Percentiles rank a stretch among this genome's conserved stretches.
phyloP scores from a whole-genome alignment of 441 rosid species.

The Adansonia madagascariensis region DNA sequence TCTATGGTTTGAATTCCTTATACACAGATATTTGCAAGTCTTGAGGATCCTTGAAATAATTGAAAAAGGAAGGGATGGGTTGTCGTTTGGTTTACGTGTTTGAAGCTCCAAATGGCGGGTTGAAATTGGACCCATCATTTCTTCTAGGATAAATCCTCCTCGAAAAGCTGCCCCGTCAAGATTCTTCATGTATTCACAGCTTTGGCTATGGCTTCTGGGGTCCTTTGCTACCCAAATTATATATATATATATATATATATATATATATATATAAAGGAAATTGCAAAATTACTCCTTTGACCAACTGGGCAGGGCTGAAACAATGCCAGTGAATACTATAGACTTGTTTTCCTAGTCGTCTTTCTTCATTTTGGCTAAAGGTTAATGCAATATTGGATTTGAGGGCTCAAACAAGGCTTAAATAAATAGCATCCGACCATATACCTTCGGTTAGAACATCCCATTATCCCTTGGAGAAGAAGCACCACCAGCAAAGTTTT shows the following conservation, averaged over 20 bases:
- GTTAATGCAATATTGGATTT: too few species aligned
- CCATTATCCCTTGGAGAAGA: constrained; percentile 47
- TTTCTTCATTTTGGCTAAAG: too few species aligned
- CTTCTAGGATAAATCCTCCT: constrained; percentile 81
- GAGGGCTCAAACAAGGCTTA: too few species aligned
- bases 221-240: constrained; percentile 31
- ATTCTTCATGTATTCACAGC: constrained; percentile 45
- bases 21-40: constrained; percentile 65
- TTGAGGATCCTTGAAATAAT: constrained; percentile 66
- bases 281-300: constrained; percentile 24
- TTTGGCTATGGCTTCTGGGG: constrained; percentile 49
- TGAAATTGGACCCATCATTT: constrained; percentile 72
- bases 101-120: constrained; percentile 68
- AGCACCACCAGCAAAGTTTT: constrained; percentile 45
- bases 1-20: constrained; percentile 62
- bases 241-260: too few species aligned
- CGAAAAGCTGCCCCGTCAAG: constrained; percentile 48
- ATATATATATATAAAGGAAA: too few species aligned
- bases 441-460: constrained; percentile 61
- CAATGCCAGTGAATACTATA: too few species aligned
- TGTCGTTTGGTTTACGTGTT: constrained; percentile 55
- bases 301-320: too few species aligned
- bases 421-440: too few species aligned
- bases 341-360: too few species aligned
- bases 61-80: constrained; percentile 71